Conservation (phyloP, 2,329 filamentous ascomycete species). For the Trichophaea hybrida region DNA sequence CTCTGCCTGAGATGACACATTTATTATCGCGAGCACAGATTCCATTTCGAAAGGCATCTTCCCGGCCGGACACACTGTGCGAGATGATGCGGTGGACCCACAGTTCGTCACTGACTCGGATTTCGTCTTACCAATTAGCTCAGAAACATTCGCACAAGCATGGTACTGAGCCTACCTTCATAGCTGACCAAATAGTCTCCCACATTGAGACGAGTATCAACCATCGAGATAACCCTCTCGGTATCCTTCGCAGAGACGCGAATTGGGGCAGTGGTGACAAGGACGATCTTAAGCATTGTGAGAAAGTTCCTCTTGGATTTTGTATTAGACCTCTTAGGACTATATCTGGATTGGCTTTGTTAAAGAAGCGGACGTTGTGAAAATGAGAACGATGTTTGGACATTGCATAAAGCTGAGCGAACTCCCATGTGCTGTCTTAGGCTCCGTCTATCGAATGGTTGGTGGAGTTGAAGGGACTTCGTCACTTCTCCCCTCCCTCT, state of each 20-base stretch:
- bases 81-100: conserved; percentile 11
- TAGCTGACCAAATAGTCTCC: conserved; percentile 10
- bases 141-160: not conserved
- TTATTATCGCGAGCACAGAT: conserved; percentile 7
- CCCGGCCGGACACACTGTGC: conserved; percentile 12
- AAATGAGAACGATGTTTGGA: conserved; percentile 10
- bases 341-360: conserved; percentile 13
- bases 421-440: not conserved
- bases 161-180: conserved; percentile 13
- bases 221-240: conserved; percentile 1
- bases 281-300: conserved; percentile 12
- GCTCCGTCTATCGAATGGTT: too few relatives aligned
- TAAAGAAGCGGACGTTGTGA: conserved; percentile 18
- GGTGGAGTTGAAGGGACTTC: too few relatives aligned
- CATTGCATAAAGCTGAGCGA: not conserved
- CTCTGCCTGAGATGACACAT: conserved; percentile 8
- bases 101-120: conserved; percentile 11
- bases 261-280: not conserved
- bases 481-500: too few relatives aligned
- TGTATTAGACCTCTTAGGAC: conserved; percentile 10
- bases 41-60: conserved; percentile 9
- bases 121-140: conserved; percentile 10
- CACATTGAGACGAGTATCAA: conserved; percentile 6
- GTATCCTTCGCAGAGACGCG: conserved; percentile 10
- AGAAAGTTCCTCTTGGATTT: conserved; percentile 17